Percentiles rank a stretch among this genome's conserved stretches.
phyloP scores from a whole-genome alignment of 2,329 filamentous ascomycete species.

The Cladobotryum mycophilum region DNA sequence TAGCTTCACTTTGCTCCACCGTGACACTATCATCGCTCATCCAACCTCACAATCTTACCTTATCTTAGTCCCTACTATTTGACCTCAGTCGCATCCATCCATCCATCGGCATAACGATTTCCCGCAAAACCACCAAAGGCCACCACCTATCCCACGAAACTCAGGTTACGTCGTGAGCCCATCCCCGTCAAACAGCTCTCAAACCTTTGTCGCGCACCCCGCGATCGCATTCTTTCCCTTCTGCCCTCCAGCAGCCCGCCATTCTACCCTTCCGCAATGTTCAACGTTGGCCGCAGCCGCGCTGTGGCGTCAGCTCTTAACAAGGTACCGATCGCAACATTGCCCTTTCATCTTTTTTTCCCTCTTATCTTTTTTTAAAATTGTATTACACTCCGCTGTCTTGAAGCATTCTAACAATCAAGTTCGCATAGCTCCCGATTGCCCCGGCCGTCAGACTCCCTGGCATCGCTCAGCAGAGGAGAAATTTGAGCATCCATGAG shows the following conservation, averaged over 20 bases:
- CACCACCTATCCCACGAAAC: constrained; percentile 1
- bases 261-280: constrained; percentile 54
- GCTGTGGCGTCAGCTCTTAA: constrained; percentile 74
- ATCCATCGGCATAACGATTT: neutral
- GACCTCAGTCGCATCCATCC: neutral
- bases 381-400: neutral
- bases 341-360: constrained; percentile 12
- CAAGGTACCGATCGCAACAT: constrained; percentile 51
- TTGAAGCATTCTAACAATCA: constrained; percentile 6
- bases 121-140: neutral
- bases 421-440: constrained; percentile 22
- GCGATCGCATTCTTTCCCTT: constrained; percentile 15
- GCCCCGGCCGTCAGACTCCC: constrained; percentile 51
- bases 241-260: constrained; percentile 12
- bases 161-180: constrained; percentile 5
- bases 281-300: constrained; percentile 77
- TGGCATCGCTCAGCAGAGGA: constrained; percentile 68
- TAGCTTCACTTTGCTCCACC: too few species aligned
- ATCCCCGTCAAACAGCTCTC: constrained; percentile 9
- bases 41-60: too few species aligned
- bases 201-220: constrained; percentile 6
- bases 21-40: too few species aligned
- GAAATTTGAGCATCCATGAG: constrained; percentile 95
- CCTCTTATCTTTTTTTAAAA: neutral
- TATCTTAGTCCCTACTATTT: too few species aligned